Base-by-base conservation (phyloP, 1,139 yeast genomes). In the Taphrina wiesneri region DNA sequence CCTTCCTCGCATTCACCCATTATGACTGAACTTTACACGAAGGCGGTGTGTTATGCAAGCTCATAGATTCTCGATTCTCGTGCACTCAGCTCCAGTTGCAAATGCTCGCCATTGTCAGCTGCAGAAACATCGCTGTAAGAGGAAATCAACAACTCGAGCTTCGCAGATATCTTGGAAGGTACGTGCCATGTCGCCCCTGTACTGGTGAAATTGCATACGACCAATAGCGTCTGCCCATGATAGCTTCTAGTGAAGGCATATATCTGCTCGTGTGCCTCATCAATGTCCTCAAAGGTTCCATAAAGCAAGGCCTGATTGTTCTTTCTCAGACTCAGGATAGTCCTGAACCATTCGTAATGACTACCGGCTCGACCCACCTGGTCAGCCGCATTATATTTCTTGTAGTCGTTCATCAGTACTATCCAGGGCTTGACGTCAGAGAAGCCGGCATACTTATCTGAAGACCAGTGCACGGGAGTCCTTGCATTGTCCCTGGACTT, bases 391-490 rank as follows among this genome's bases (percentile, higher is more conserved):
- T 85, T 84, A 71, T 79, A 80, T 68, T 74, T 76, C 68, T 75
- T 76, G 74, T 81, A 83, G 71, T 81, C 81, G 66, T 82, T 84
- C 72, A 82, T 82, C 69, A 81, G 81, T 69, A 79, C 76, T 73
- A 81, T 83, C 87, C 87, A 84, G 26, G 87, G 86, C 69, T 75
- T 74, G 43, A 76, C 81, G 2, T 79, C 74, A 23, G 85, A 75
- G 73, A 83, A 83, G 0, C 86, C 86, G 45, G 77, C 85, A 69
- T 78, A 71, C 15, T 72, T 76, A 1, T 78, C 72, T 57, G 73
- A 73, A 67, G 78, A 80, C 86, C 86, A 83, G 72, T 82, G 86
- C 68, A 83, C 82, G 32, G 86, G 86, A 5, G 86, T 79, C 73
- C 86, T 77, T 5, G 85, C 81, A 71, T 84, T 79, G 72, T 84